phyloP scores from a whole-genome alignment of 2,329 filamentous ascomycete genomes.

The Herpotrichia juniperi region DNA sequence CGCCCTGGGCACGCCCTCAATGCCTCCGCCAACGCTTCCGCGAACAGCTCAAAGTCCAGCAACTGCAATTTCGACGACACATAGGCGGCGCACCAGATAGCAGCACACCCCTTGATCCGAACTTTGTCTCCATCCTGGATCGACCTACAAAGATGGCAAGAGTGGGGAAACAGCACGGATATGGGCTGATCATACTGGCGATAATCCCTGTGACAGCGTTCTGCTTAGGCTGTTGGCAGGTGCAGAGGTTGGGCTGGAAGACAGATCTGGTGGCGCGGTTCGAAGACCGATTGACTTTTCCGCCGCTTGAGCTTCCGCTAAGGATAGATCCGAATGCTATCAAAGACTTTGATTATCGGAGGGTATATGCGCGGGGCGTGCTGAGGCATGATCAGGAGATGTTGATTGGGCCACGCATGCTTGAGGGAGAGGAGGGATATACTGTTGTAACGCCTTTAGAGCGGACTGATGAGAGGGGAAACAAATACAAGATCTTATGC shows the following conservation, averaged over 20 bases:
- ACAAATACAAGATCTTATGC: slow-evolving; percentile 72
- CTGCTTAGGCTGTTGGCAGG: slow-evolving; percentile 90
- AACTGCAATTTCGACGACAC: slow-evolving; percentile 27
- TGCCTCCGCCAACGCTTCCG: slow-evolving; percentile 38
- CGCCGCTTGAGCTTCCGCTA: slow-evolving; percentile 84
- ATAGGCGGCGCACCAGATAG: slow-evolving; percentile 52
- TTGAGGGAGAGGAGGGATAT: slow-evolving; percentile 88
- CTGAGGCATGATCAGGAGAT: slow-evolving; percentile 93
- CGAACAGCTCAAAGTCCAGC: slow-evolving; percentile 21
- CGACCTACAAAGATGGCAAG: slow-evolving; percentile 82
- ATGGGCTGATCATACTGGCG: slow-evolving; percentile 80
- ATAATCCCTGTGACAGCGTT: slow-evolving; percentile 93
- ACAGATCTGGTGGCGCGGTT: slow-evolving; percentile 87
- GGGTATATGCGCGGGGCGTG: slow-evolving; percentile 75
- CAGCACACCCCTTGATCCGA: slow-evolving; percentile 63
- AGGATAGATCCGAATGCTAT: slow-evolving; percentile 81
- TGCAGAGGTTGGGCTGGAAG: slow-evolving; percentile 92
- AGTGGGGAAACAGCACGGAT: slow-evolving; percentile 74
- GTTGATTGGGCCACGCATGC: slow-evolving; percentile 88
- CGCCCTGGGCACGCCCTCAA: slow-evolving; percentile 32
- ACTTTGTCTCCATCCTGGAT: slow-evolving; percentile 86
- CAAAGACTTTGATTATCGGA: slow-evolving; percentile 88
- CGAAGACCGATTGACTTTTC: slow-evolving; percentile 87
- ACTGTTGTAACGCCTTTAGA: slow-evolving; percentile 92
- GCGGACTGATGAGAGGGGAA: slow-evolving; percentile 59